A percentile compares a stretch with the other conserved stretches of the same genome.
Evolutionary conservation across 176 grass and related monocot genomes (phyloP).

Genomic region (Oryza longistaminata): DNA sequence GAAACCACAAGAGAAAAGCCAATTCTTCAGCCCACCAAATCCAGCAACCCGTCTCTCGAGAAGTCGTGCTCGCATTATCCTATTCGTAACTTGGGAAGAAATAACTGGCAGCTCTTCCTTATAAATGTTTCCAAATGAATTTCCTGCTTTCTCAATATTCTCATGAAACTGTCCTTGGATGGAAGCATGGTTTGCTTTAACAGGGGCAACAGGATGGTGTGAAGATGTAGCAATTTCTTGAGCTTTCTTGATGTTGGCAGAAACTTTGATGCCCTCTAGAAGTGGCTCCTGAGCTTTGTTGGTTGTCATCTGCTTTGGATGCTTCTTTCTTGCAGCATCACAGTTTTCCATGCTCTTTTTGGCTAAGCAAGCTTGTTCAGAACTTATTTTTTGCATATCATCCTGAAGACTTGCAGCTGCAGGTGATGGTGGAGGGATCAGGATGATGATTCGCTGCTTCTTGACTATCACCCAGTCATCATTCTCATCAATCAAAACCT

Average conservation of each 20-base stretch:
- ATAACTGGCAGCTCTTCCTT: conserved; percentile 23
- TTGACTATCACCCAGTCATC: conserved; percentile 64
- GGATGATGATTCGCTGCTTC: conserved; percentile 52
- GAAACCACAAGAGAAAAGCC: conserved; percentile 45
- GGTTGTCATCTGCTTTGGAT: conserved; percentile 10
- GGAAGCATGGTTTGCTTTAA: conserved; percentile 19
- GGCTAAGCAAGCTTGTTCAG: conserved; percentile 22
- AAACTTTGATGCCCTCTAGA: not conserved
- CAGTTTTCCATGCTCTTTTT: conserved; percentile 21
- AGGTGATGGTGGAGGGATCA: conserved; percentile 47
- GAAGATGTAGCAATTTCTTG: not conserved
- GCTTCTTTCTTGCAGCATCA: conserved; percentile 39
- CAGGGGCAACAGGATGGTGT: conserved; percentile 1
- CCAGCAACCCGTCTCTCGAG: conserved; percentile 41
- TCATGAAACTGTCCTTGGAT: conserved; percentile 17
- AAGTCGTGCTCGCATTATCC: conserved; percentile 43
- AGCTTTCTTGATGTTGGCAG: not conserved
- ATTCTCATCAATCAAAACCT: conserved; percentile 10
- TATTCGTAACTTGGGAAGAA: conserved; percentile 41
- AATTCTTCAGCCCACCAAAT: conserved; percentile 56
- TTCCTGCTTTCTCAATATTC: not conserved
- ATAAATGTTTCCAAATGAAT: not conserved
- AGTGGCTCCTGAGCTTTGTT: conserved; percentile 23
- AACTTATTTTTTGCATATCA: conserved; percentile 3
- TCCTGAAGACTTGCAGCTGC: conserved; percentile 22